Percentiles rank a stretch among this genome's conserved stretches.
Conservation (phyloP, 345 rosid species). For the Aethionema arabicum region DNA sequence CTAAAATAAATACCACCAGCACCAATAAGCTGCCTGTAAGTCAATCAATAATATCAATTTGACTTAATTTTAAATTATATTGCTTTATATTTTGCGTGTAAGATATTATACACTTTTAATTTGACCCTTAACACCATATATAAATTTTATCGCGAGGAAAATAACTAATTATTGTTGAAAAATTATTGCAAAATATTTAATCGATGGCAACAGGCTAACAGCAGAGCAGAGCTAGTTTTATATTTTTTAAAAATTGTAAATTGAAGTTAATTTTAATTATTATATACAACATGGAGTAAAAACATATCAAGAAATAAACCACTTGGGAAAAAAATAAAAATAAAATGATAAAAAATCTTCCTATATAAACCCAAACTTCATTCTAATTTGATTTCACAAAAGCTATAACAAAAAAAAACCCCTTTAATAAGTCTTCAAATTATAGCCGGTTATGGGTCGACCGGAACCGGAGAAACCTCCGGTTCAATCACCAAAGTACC, state of each 20-base stretch:
- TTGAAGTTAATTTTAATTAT: neutral
- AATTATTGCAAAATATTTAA: slow-evolving; percentile 2
- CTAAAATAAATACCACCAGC: slow-evolving; percentile 2
- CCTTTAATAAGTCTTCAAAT: neutral
- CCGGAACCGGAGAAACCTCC: slow-evolving; percentile 19
- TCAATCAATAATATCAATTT: no score
- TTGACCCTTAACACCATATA: no score
- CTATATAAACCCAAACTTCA: slow-evolving; percentile 5
- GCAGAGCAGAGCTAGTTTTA: no score
- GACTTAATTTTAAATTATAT: no score
- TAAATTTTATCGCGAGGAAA: no score
- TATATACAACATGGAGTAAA: slow-evolving; percentile 21
- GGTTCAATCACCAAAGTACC: neutral
- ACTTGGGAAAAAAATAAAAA: slow-evolving; percentile 4
- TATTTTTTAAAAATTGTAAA: neutral
- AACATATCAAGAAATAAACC: slow-evolving; percentile 6
- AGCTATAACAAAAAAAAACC: neutral
- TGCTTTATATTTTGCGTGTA: no score
- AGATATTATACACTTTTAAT: no score
- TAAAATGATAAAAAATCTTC: slow-evolving; percentile 1
- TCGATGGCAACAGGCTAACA: neutral
- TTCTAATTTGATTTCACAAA: slow-evolving; percentile 1
- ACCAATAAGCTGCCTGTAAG: neutral
- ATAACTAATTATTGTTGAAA: neutral
- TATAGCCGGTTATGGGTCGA: slow-evolving; percentile 11